Conservation (phyloP, 495 filamentous ascomycete genomes). For the Aspergillus panamensis region DNA sequence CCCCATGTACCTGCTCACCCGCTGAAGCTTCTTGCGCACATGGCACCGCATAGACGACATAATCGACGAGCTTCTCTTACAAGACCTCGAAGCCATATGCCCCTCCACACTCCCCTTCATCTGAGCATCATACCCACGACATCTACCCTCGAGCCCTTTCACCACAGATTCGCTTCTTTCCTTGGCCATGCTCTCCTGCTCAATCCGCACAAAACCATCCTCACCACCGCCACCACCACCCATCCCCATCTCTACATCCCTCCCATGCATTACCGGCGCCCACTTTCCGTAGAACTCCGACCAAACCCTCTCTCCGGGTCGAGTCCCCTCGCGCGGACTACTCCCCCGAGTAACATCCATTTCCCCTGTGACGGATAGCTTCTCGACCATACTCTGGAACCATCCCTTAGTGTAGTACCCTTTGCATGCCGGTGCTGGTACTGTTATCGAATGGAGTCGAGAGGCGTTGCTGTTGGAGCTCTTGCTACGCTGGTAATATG, state of each 20-base stretch:
- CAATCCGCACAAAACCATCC: no score
- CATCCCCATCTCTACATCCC: no score
- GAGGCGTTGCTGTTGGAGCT: background rate
- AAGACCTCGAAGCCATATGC: background rate
- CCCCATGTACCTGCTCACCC: constrained; percentile 10
- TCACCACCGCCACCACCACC: no score
- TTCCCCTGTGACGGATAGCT: constrained; percentile 5
- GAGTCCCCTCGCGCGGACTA: background rate
- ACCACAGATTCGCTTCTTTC: no score
- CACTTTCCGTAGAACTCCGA: no score
- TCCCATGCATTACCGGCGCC: no score
- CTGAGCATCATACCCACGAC: constrained; percentile 5
- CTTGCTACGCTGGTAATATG: background rate
- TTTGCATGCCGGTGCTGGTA: background rate
- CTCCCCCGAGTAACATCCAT: background rate
- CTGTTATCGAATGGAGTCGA: constrained; percentile 2
- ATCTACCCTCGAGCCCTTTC: background rate
- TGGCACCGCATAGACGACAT: constrained; percentile 10
- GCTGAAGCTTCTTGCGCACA: constrained; percentile 11
- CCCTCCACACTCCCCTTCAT: background rate
- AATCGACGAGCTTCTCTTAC: constrained; percentile 9
- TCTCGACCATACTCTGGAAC: constrained; percentile 16
- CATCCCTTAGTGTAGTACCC: constrained; percentile 12
- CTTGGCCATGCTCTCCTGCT: no score
- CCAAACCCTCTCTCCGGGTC: no score